Conservation (phyloP, 2,329 filamentous ascomycete species). For the Aspergillus neotritici region DNA sequence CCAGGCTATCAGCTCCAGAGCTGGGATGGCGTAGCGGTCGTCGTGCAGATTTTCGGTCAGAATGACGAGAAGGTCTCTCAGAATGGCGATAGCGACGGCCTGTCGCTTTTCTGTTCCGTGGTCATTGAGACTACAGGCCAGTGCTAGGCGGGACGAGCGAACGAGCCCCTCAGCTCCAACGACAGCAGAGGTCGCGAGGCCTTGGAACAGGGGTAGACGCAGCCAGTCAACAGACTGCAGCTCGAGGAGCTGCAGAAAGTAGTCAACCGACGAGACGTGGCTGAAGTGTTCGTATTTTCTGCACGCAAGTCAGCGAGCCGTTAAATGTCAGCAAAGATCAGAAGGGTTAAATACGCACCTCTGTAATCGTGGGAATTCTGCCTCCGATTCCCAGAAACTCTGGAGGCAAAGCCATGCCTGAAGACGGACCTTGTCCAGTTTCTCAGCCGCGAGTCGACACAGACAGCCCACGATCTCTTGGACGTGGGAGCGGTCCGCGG, state of each 20-base stretch:
- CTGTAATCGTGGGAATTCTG: constrained; percentile 30
- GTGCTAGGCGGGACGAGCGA: constrained; percentile 37
- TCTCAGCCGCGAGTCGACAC: constrained; percentile 74
- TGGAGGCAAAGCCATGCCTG: constrained; percentile 43
- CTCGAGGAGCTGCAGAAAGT: constrained; percentile 39
- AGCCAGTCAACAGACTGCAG: constrained; percentile 34
- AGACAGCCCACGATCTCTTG: constrained; percentile 37
- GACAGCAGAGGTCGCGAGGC: constrained; percentile 41
- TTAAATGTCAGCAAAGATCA: not conserved
- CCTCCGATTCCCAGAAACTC: constrained; percentile 33
- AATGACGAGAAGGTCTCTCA: constrained; percentile 50
- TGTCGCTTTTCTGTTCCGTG: constrained; percentile 24
- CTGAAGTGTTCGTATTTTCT: constrained; percentile 42
- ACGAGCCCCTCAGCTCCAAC: constrained; percentile 43
- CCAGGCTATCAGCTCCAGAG: constrained; percentile 71
- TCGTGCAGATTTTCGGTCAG: constrained; percentile 50
- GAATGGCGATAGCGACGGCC: constrained; percentile 42
- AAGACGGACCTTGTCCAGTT: constrained; percentile 77
- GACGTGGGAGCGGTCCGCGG: constrained; percentile 12
- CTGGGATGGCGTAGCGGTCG: constrained; percentile 68
- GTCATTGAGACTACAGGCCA: constrained; percentile 33
- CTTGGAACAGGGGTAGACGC: constrained; percentile 36
- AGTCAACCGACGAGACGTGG: constrained; percentile 40
- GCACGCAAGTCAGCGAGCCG: constrained; percentile 12
- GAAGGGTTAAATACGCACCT: constrained; percentile 32